phyloP scores from a whole-genome alignment of 495 filamentous ascomycete species.

The Penicillium antarcticum region DNA sequence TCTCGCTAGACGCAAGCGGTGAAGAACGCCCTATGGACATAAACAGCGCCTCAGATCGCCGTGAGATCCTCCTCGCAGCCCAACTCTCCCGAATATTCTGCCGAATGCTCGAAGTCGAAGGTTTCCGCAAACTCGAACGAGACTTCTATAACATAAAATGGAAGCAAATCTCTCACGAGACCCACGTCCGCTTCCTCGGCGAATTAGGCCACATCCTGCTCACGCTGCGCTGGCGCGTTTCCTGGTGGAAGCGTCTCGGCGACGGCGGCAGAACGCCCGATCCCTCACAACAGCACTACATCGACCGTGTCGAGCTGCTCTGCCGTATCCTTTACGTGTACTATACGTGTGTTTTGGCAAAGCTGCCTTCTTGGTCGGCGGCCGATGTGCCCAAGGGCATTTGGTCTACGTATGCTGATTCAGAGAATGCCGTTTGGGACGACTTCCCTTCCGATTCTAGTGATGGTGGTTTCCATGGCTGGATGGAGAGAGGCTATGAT shows the following conservation, averaged over 20 bases:
- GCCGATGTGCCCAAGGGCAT: slow-evolving; percentile 40
- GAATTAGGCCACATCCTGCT: slow-evolving; percentile 46
- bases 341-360: slow-evolving; percentile 47
- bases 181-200: slow-evolving; percentile 39
- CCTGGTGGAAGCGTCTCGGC: slow-evolving; percentile 49
- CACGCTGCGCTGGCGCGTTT: slow-evolving; percentile 47
- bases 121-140: slow-evolving; percentile 46
- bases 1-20: slow-evolving; percentile 29
- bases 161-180: slow-evolving; percentile 47
- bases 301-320: slow-evolving; percentile 45
- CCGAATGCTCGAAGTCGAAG: slow-evolving; percentile 50
- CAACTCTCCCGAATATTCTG: slow-evolving; percentile 49
- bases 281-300: slow-evolving; percentile 42
- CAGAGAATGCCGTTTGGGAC: slow-evolving; percentile 42
- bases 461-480: slow-evolving; percentile 40
- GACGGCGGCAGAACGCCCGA: slow-evolving; percentile 43
- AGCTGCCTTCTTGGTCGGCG: slow-evolving; percentile 43
- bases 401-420: slow-evolving; percentile 45
- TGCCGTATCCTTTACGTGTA: slow-evolving; percentile 50
- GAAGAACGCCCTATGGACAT: slow-evolving; percentile 43
- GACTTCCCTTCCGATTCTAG: slow-evolving; percentile 43
- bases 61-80: slow-evolving; percentile 45
- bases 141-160: slow-evolving; percentile 52
- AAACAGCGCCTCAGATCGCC: slow-evolving; percentile 33
- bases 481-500: slow-evolving; percentile 40